phyloP scores from a whole-genome alignment of 2,329 filamentous ascomycete species.

The Clarireedia paspali region DNA sequence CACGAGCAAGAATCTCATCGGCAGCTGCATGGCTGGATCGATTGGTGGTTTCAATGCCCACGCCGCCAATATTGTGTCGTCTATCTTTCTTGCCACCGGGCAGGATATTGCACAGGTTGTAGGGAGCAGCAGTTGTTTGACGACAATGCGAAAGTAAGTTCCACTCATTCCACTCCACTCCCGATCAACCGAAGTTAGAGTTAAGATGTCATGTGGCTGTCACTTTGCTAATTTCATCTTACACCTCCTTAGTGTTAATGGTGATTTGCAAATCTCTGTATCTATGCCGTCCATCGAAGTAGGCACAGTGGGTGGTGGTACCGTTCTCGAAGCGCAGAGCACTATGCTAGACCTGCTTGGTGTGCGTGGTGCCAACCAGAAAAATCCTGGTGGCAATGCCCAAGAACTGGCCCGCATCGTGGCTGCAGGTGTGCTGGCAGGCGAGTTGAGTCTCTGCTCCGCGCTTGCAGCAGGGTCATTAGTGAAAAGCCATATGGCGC shows the following conservation, averaged over 20 bases:
- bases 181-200: too few species aligned
- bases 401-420: slow-evolving; percentile 84
- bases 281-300: slow-evolving; percentile 99
- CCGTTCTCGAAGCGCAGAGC: slow-evolving; percentile 88
- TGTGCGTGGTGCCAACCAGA: slow-evolving; percentile 83
- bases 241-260: slow-evolving; percentile 56
- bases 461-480: slow-evolving; percentile 90
- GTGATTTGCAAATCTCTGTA: slow-evolving; percentile 90
- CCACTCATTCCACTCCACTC: not conserved
- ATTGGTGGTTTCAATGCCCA: slow-evolving; percentile 98
- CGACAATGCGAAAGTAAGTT: slow-evolving; percentile 97
- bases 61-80: slow-evolving; percentile 93
- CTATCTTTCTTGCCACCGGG: slow-evolving; percentile 89
- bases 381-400: slow-evolving; percentile 83
- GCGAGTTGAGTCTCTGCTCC: slow-evolving; percentile 85
- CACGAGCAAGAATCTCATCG: slow-evolving; percentile 89
- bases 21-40: slow-evolving; percentile 92
- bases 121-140: slow-evolving; percentile 96
- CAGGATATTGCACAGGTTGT: slow-evolving; percentile 98
- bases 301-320: slow-evolving; percentile 92
- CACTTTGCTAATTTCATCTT: slow-evolving; percentile 12
- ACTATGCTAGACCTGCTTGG: slow-evolving; percentile 97
- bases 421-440: slow-evolving; percentile 78
- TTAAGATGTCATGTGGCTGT: not conserved
- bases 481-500: slow-evolving; percentile 88